Percentiles rank a stretch among this genome's conserved stretches.
phyloP scores from a whole-genome alignment of 2,329 filamentous ascomycete species.

The Cryphonectria japonica region DNA sequence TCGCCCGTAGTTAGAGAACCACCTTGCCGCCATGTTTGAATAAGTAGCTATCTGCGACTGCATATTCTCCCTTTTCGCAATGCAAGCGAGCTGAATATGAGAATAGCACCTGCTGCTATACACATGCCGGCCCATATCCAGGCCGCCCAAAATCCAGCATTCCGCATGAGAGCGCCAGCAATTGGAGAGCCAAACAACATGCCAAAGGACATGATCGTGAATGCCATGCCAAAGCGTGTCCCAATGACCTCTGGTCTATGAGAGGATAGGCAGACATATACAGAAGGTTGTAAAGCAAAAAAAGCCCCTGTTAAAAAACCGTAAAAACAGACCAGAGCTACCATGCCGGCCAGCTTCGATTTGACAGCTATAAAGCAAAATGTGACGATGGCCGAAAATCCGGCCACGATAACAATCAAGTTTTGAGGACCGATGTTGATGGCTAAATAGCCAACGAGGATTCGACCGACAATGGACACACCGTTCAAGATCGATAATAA shows the following conservation, averaged over 20 bases:
- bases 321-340: slow-evolving; percentile 12
- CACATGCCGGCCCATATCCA: background rate
- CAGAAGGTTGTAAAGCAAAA: slow-evolving; percentile 19
- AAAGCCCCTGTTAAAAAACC: slow-evolving; percentile 17
- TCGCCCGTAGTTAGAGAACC: background rate
- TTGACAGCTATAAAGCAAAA: slow-evolving; percentile 7
- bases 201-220: slow-evolving; percentile 19
- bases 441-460: slow-evolving; percentile 11
- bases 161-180: slow-evolving; percentile 8
- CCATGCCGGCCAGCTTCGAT: slow-evolving; percentile 1
- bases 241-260: slow-evolving; percentile 12
- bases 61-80: background rate
- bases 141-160: background rate
- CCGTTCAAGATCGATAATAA: slow-evolving; percentile 31
- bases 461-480: slow-evolving; percentile 16
- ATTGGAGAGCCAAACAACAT: slow-evolving; percentile 14
- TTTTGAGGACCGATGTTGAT: slow-evolving; percentile 13
- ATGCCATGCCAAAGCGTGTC: slow-evolving; percentile 23
- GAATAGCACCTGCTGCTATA: background rate
- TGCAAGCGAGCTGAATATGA: background rate
- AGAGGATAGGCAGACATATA: slow-evolving; percentile 8
- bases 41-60: background rate
- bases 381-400: slow-evolving; percentile 4
- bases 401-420: slow-evolving; percentile 10
- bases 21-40: background rate